phyloP scores from a whole-genome alignment of 1,284 basidiomycete species.

The Baeospora myosura region DNA sequence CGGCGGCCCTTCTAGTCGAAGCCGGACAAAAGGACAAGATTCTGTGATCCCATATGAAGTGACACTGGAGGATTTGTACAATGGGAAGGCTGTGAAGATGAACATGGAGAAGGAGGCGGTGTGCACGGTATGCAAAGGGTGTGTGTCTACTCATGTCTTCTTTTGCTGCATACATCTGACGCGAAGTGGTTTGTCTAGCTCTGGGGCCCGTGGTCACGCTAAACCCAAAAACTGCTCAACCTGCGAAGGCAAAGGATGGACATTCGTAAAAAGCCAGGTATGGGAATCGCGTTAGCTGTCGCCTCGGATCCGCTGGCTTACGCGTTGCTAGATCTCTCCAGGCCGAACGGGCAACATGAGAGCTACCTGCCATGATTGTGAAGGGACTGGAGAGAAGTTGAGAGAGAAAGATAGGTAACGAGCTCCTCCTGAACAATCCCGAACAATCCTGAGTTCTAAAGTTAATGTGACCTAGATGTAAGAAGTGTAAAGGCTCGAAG shows the following conservation, averaged over 20 bases:
- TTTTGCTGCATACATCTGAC: slow-evolving; percentile 9
- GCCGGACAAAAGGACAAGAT: slow-evolving; percentile 56
- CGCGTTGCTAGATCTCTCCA: slow-evolving; percentile 34
- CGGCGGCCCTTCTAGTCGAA: slow-evolving; percentile 30
- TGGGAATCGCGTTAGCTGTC: slow-evolving; percentile 11
- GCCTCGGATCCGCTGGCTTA: background rate
- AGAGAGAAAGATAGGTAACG: slow-evolving; percentile 83
- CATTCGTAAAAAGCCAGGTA: slow-evolving; percentile 54
- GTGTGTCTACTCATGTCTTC: slow-evolving; percentile 19
- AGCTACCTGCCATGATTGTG: slow-evolving; percentile 69
- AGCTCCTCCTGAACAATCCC: background rate
- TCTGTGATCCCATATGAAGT: slow-evolving; percentile 79
- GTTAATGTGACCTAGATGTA: slow-evolving; percentile 56
- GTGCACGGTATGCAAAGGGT: slow-evolving; percentile 81
- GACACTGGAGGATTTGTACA: slow-evolving; percentile 88
- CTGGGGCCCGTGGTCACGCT: slow-evolving; percentile 74
- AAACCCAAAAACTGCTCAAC: slow-evolving; percentile 76
- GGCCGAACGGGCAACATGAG: slow-evolving; percentile 45
- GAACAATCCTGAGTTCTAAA: slow-evolving; percentile 7
- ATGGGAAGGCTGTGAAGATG: slow-evolving; percentile 85
- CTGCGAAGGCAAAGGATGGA: slow-evolving; percentile 82
- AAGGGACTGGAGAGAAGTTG: slow-evolving; percentile 73
- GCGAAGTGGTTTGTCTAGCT: slow-evolving; percentile 33
- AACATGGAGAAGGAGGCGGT: slow-evolving; percentile 82
- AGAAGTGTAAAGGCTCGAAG: slow-evolving; percentile 89